Base-by-base conservation (phyloP, 2,329 filamentous ascomycete species). In the Neonectria coccinea region DNA sequence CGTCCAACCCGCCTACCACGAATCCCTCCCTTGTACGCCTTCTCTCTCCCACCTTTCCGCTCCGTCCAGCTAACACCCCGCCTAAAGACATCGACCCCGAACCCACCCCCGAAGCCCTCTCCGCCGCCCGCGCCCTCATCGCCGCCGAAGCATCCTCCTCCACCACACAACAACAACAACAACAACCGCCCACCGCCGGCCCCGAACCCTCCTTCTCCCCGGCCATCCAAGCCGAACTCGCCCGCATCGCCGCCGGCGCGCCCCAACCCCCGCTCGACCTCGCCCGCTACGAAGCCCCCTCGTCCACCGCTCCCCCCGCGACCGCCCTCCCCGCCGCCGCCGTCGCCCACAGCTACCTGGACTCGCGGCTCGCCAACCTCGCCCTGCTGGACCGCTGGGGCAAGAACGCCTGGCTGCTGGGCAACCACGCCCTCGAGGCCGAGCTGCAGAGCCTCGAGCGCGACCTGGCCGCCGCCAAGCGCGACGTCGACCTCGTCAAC, bases 351-450 rank as follows among this genome's bases (percentile, higher is more conserved):
- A 76, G 82, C n/a, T 87, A 89, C 78, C 82, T 89, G 12, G 69
- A 76, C 12, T 74, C 79, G n/a, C 85, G 88, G 4, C 77, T 81
- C 39, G 73, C 83, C 33, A 84, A 88, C 78, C 87, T 97, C 18
- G 82, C 84, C 1, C 84, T 97, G n/a, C 86, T 97, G 20, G 92
- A 96, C 73, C 85, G 85, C 55, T 90, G 90, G 78, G 96, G 95
- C 70, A 93, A 93, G 80, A 97, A 97, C 78, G 91, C 93, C 10
- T 98, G 96, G 95, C 84, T 99, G 59, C 86, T 97, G 9, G 88
- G 88, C 6, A 99, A 99, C 79, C 88, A 90, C 72, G 89, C 92
- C 70, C 79, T 94, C 20, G 95, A 97, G 80, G 87, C 88, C 47
- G 86, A 93, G 45, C 70, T 80, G 22, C 85, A 85, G 55, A 78